These are phyloP conservation scores for Martensiomyces pterosporus DNA, from an alignment of 192 early-diverging fungal genomes.

Conservation along the genomic window DNA sequence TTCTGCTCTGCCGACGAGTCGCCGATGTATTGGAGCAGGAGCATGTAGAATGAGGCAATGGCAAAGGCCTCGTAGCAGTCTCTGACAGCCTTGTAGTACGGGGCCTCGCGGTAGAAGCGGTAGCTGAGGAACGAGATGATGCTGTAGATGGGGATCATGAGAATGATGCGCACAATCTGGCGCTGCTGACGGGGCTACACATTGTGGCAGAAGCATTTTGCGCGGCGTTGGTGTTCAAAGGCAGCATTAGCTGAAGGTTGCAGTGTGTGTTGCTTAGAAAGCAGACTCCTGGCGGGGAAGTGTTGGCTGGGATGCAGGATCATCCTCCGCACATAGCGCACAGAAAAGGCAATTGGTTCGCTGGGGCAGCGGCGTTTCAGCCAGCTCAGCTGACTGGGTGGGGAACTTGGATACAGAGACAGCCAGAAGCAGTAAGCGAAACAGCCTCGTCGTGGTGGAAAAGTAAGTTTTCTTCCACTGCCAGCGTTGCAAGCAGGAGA, in stretches of 20 bases:
- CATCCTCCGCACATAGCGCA: no score
- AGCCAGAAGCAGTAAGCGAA: no score
- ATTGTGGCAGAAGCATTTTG: neutral
- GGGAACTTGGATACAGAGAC: no score
- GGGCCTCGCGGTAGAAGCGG: conserved; percentile 62
- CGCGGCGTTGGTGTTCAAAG: neutral
- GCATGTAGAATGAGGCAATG: conserved; percentile 68
- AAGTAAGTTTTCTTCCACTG: no score
- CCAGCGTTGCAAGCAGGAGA: no score
- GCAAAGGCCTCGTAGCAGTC: conserved; percentile 75
- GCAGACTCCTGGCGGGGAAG: no score
- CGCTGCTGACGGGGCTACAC: conserved; percentile 64
- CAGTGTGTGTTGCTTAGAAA: no score
- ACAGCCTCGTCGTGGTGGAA: no score
- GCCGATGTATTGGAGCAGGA: conserved; percentile 67
- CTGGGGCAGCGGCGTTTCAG: no score
- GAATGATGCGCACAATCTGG: conserved; percentile 71
- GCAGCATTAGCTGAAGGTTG: neutral
- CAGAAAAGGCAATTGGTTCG: no score
- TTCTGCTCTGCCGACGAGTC: conserved; percentile 50
- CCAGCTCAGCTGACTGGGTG: no score
- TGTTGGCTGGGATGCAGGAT: no score
- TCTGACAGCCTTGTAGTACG: conserved; percentile 65
- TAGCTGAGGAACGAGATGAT: conserved; percentile 65
- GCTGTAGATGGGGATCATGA: conserved; percentile 72